These are phyloP conservation scores for Nicotiana paniculata DNA, from an alignment of 257 asterid genomes.

Conservation along the genomic window DNA sequence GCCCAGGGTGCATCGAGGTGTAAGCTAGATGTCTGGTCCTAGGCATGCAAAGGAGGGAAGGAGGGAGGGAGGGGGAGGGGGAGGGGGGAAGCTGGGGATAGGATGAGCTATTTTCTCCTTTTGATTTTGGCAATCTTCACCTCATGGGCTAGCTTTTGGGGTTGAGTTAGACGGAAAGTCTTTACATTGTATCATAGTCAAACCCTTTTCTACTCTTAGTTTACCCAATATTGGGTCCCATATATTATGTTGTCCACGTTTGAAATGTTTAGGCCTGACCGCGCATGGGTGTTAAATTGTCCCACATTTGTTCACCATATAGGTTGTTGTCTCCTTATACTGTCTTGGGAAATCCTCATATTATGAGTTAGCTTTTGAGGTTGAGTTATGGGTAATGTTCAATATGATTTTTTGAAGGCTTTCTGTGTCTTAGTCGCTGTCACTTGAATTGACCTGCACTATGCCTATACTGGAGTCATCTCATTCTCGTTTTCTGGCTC, in stretches of 20 bases:
- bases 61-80: neutral
- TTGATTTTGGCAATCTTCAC: neutral
- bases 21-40: neutral
- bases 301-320: neutral
- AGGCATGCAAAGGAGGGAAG: neutral
- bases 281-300: neutral
- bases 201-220: neutral
- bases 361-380: neutral
- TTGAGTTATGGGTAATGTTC: neutral
- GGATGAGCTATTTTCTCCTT: neutral
- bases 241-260: neutral
- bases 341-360: neutral
- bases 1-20: neutral
- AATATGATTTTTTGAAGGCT: neutral
- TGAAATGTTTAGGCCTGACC: neutral
- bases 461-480: neutral
- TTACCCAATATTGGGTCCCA: neutral
- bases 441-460: slow-evolving; percentile 1
- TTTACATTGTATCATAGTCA: neutral
- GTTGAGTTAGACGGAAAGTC: neutral
- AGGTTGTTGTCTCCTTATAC: neutral
- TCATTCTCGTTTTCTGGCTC: neutral
- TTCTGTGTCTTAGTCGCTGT: neutral
- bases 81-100: neutral
- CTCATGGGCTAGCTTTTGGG: neutral